Conservation (phyloP, 176 grass and related monocot species). For the Avena atlantica region DNA sequence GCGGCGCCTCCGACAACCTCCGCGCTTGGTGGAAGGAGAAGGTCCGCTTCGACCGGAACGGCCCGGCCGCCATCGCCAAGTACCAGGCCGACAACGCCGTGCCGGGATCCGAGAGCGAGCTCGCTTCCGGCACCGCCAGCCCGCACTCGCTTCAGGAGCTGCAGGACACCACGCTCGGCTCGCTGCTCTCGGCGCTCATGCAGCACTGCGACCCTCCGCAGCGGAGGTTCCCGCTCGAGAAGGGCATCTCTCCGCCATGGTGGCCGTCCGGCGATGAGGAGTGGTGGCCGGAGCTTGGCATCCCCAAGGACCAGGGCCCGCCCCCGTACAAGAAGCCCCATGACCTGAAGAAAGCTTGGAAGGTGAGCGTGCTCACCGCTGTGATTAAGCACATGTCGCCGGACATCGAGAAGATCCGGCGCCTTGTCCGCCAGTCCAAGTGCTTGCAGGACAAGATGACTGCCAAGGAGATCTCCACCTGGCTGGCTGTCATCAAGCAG, state of each 20-base stretch:
- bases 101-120: constrained; percentile 66
- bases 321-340: constrained; percentile 98
- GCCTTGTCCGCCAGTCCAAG: constrained; percentile 88
- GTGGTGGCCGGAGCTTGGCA: constrained; percentile 80
- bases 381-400: constrained; percentile 99
- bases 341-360: constrained; percentile 98
- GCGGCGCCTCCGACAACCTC: constrained; percentile 94
- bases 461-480: constrained; percentile 93
- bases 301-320: constrained; percentile 76
- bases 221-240: constrained; percentile 91
- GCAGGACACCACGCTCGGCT: constrained; percentile 95
- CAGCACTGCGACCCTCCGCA: constrained; percentile 98
- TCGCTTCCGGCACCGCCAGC: constrained; percentile 45
- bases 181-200: constrained; percentile 94
- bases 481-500: constrained; percentile 92
- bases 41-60: constrained; percentile 97
- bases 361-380: constrained; percentile 94
- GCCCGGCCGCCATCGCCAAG: constrained; percentile 92
- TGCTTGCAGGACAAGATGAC: constrained; percentile 99
- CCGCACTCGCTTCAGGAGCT: constrained; percentile 87
- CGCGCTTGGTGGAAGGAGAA: constrained; percentile 99
- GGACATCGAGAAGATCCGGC: constrained; percentile 94
- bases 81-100: constrained; percentile 75
- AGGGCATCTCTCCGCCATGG: constrained; percentile 89
- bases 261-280: constrained; percentile 83